Evolutionary conservation across 1,284 basidiomycete genomes (phyloP).

Genomic region (Trichosporon faecale): DNA sequence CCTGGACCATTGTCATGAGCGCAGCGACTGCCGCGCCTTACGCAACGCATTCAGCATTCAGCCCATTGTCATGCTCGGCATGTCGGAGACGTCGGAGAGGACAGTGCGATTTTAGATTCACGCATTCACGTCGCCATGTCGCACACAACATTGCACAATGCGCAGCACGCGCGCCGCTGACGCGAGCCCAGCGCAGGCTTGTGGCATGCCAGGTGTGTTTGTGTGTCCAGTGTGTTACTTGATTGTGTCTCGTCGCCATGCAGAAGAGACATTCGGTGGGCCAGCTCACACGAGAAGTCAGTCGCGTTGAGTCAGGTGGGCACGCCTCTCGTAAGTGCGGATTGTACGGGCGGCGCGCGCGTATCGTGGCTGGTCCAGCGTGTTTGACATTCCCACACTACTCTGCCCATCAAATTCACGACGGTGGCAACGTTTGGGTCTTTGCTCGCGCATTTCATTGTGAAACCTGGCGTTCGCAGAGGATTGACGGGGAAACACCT

Average conservation of each 20-base stretch:
- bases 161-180: background rate
- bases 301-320: background rate
- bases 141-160: background rate
- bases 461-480: background rate
- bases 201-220: background rate
- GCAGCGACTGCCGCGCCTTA: background rate
- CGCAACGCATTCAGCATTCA: background rate
- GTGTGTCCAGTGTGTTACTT: background rate
- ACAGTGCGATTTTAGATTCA: too few relatives aligned
- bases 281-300: background rate
- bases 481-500: background rate
- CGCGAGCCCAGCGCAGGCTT: background rate
- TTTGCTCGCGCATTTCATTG: background rate
- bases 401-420: too few relatives aligned
- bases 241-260: background rate
- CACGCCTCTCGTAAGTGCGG: background rate
- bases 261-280: background rate
- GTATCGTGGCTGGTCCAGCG: background rate
- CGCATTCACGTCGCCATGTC: background rate
- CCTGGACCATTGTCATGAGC: too few relatives aligned
- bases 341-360: background rate
- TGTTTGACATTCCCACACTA: background rate
- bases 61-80: background rate
- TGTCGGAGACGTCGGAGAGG: too few relatives aligned
- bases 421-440: too few relatives aligned